Evolutionary conservation across 176 grass and related monocot genomes (phyloP), one percentile per base, ranked within the genome.

Genomic region (Alloteropsis semialata): DNA sequence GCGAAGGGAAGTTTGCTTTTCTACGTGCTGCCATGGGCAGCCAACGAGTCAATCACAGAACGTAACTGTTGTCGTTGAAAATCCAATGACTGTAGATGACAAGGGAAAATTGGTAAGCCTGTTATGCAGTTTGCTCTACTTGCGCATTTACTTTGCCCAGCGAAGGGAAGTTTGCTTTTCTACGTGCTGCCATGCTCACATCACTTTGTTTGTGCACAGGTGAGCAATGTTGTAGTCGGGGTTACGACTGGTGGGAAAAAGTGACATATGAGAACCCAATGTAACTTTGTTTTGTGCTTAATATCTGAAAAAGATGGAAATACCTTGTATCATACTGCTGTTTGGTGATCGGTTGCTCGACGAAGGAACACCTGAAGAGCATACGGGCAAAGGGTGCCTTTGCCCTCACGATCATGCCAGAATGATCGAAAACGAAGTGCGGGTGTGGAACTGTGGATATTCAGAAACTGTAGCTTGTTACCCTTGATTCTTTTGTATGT

Each of bases 21-120:
- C n/a, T n/a, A n/a, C n/a, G n/a, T n/a, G n/a, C n/a, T 22, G 2
- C 5, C 17, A 45, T 78, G 72, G 41, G 17, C 74, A 92, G 90
- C 85, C 80, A 27, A 64, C 80, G 12, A 12, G 69, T 21, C 87
- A 87, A 42, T 62, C 82, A 10, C 88, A 89, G 77, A 94, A 81
- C 30, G 74, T 86, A 58, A 97, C 94, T 56, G 90, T 94, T 66
- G 92, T 97, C 10, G 92, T 97, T n/a, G 94, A 97, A 82, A 97
- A 97, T 60, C 94, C 89, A 55, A 97, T 94, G 92, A 92, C 94
- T 37, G 66, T 97, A 77, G 90, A 94, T 76, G 90, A 90, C 81
- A 90, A 88, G 54, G 94, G 92, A 29, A 97, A 94, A 83, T 45
- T 97, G 94, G 94, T 97, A 85, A 92, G 58, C 50, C 5, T 36